Evolutionary conservation across 2,329 filamentous ascomycete species (phyloP).

Genomic region (Monilinia fructicola): DNA sequence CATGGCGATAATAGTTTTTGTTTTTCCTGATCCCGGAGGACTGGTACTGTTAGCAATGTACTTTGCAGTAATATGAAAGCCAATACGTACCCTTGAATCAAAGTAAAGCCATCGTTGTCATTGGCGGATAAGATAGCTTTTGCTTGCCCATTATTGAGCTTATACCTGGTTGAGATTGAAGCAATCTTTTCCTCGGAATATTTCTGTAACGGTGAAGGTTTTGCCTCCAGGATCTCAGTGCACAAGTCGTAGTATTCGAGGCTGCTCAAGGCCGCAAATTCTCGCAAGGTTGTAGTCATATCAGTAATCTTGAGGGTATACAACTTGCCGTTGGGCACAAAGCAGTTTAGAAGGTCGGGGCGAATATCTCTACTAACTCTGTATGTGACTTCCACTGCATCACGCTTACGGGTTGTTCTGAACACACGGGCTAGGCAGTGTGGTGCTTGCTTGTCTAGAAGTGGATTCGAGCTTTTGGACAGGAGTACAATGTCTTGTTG

Average conservation of each 20-base stretch:
- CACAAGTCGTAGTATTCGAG: slow-evolving; percentile 95
- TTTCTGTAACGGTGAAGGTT: slow-evolving; percentile 82
- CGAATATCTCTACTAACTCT: slow-evolving; percentile 63
- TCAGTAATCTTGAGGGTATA: slow-evolving; percentile 83
- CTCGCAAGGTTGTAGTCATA: slow-evolving; percentile 90
- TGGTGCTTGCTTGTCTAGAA: slow-evolving; percentile 62
- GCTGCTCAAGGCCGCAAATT: slow-evolving; percentile 88
- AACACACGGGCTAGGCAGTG: slow-evolving; percentile 87
- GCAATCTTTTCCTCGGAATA: slow-evolving; percentile 74
- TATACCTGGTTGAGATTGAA: slow-evolving; percentile 71
- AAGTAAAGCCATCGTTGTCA: slow-evolving; percentile 94
- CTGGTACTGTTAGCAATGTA: slow-evolving; percentile 45
- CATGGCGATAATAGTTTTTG: slow-evolving; percentile 96
- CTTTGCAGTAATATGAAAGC: slow-evolving; percentile 18
- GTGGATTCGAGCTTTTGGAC: slow-evolving; percentile 70
- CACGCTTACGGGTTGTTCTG: slow-evolving; percentile 77
- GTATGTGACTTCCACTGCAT: slow-evolving; percentile 79
- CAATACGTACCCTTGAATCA: slow-evolving; percentile 77
- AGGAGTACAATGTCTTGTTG: slow-evolving; percentile 90
- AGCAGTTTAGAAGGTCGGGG: slow-evolving; percentile 55
- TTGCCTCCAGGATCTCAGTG: slow-evolving; percentile 84
- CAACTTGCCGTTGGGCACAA: slow-evolving; percentile 69
- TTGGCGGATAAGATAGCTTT: slow-evolving; percentile 88
- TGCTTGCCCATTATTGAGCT: slow-evolving; percentile 84
- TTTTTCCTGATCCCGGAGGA: slow-evolving; percentile 95